phyloP scores from a whole-genome alignment of 2,329 filamentous ascomycete species.

The Hyphodiscus sp. region DNA sequence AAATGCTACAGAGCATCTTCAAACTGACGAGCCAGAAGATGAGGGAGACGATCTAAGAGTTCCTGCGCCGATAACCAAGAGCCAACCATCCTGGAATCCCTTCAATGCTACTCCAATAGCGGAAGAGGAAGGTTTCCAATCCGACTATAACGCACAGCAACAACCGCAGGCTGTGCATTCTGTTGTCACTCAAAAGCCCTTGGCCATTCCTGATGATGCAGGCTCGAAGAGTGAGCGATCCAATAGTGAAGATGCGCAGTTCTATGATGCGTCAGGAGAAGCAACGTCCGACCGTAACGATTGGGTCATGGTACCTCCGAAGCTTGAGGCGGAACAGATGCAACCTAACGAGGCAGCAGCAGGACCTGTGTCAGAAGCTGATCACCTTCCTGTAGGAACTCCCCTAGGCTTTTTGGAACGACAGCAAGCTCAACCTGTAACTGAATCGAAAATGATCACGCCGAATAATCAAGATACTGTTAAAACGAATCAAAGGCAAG shows the following conservation, averaged over 20 bases:
- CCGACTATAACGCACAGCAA: conserved; percentile 13
- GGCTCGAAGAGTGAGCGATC: conserved; percentile 15
- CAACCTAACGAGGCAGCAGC: not conserved
- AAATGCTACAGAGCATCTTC: not conserved
- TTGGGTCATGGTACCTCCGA: conserved; percentile 20
- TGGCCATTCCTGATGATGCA: not conserved
- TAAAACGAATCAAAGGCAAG: not conserved
- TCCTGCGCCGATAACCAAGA: conserved; percentile 31
- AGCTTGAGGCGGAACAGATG: conserved; percentile 4
- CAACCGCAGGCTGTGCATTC: not conserved
- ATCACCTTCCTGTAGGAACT: not conserved
- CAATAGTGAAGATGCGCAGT: conserved; percentile 18
- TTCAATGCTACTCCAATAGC: conserved; percentile 32
- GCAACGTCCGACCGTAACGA: conserved; percentile 9
- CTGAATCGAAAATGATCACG: not conserved
- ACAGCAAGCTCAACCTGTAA: not conserved
- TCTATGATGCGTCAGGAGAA: conserved; percentile 20
- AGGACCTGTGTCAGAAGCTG: not conserved
- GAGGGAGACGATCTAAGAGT: not conserved
- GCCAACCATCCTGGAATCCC: conserved; percentile 32
- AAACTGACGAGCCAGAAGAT: not conserved
- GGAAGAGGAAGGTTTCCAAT: conserved; percentile 33
- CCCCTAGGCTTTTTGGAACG: not conserved
- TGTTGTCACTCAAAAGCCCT: not conserved
- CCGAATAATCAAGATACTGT: not conserved